These are phyloP conservation scores for Sporormia fimetaria DNA, from an alignment of 495 filamentous ascomycete species.

Conservation along the genomic window DNA sequence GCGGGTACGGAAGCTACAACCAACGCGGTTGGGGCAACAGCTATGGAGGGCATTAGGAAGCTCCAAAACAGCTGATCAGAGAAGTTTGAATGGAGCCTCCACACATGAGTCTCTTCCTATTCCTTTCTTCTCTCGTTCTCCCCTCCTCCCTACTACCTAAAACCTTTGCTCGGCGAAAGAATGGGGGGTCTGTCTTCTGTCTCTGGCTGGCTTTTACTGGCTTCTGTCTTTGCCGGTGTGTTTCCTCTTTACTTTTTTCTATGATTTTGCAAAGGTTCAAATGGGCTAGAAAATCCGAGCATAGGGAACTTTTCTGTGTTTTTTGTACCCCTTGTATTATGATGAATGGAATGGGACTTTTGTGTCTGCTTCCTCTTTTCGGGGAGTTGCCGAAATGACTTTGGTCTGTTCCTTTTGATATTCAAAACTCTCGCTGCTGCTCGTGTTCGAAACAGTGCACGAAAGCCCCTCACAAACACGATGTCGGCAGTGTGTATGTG, in stretches of 20 bases:
- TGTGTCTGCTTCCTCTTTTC: slow-evolving; percentile 5
- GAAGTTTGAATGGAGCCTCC: neutral
- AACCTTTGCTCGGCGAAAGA: neutral
- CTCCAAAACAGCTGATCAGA: too few species aligned
- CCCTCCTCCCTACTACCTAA: too few species aligned
- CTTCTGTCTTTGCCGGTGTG: slow-evolving; percentile 1
- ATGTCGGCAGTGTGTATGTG: too few species aligned
- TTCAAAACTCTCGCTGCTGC: too few species aligned
- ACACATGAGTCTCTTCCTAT: neutral
- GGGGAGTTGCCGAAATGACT: slow-evolving; percentile 1
- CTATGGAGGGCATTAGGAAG: slow-evolving; percentile 37
- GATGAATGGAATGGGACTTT: slow-evolving; percentile 12
- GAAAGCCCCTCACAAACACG: too few species aligned
- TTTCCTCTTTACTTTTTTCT: slow-evolving; percentile 2
- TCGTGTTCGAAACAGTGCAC: too few species aligned
- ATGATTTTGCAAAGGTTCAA: slow-evolving; percentile 7
- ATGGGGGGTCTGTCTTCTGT: neutral
- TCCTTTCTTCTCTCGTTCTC: neutral
- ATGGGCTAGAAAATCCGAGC: slow-evolving; percentile 6
- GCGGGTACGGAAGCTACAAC: slow-evolving; percentile 39
- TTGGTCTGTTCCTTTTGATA: slow-evolving; percentile 5
- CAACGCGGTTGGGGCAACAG: slow-evolving; percentile 44
- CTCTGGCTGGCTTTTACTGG: neutral
- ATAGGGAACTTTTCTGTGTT: neutral
- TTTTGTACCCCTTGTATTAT: slow-evolving; percentile 19